Conservation (phyloP, 192 early-diverging fungal genomes). For the Entophlyctis helioformis region DNA sequence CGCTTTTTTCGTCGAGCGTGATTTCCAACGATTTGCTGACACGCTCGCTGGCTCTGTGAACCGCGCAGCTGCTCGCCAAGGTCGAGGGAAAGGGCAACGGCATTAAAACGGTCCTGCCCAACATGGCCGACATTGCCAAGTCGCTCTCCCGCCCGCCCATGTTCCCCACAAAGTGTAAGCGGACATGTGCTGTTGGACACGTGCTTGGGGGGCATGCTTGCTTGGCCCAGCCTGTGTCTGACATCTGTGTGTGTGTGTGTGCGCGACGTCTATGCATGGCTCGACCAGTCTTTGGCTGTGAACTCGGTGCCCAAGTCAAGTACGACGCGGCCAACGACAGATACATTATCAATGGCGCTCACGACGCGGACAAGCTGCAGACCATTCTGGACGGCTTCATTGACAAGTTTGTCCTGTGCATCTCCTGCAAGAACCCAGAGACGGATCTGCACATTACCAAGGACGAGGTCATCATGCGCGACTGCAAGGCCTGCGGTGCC, state of each 20-base stretch:
- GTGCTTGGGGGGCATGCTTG: no score
- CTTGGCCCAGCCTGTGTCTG: no score
- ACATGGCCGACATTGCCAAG: constrained; percentile 90
- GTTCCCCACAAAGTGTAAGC: constrained; percentile 44
- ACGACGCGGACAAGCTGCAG: constrained; percentile 79
- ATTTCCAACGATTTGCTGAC: no score
- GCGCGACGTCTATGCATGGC: no score
- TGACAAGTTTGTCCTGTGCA: constrained; percentile 87
- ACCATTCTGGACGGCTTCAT: constrained; percentile 80
- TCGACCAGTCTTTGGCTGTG: constrained; percentile 78
- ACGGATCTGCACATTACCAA: constrained; percentile 56
- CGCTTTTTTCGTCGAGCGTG: background rate
- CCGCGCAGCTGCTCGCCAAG: constrained; percentile 31
- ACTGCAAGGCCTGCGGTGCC: constrained; percentile 91
- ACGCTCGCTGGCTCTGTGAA: background rate
- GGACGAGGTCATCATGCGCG: constrained; percentile 47
- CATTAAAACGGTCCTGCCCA: constrained; percentile 96
- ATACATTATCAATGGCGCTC: constrained; percentile 92
- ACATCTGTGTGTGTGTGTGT: no score
- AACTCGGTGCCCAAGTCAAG: constrained; percentile 89
- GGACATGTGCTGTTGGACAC: background rate
- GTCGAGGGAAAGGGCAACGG: constrained; percentile 98
- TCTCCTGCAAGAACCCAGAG: constrained; percentile 90
- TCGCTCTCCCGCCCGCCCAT: constrained; percentile 76
- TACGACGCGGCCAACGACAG: constrained; percentile 80